A percentile compares a stretch with the other conserved stretches of the same genome.
phyloP scores from a whole-genome alignment of 2,329 filamentous ascomycete genomes.

The Diplocarpon mali region DNA sequence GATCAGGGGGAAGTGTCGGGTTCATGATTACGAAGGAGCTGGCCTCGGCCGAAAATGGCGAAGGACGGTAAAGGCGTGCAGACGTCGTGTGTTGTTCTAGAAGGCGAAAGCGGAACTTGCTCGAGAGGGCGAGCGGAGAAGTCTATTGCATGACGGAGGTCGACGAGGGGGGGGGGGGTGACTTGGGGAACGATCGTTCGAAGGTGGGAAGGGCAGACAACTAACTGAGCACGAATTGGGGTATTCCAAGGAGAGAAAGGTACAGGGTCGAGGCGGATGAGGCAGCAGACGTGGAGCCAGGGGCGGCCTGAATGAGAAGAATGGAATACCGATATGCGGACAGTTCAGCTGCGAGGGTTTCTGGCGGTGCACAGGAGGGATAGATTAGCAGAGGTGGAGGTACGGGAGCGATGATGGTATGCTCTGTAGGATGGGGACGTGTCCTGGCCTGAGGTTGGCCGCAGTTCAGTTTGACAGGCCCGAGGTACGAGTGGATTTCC shows the following conservation, averaged over 20 bases:
- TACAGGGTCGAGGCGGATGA: constrained; percentile 1
- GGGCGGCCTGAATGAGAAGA: background rate
- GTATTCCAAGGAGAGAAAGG: constrained; percentile 8
- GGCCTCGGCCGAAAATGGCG: constrained; percentile 11
- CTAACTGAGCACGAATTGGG: too few relatives aligned
- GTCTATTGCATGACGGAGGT: constrained; percentile 17
- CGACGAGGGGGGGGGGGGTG: background rate
- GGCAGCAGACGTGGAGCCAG: background rate
- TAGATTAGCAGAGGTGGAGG: constrained; percentile 3
- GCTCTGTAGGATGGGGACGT: constrained; percentile 6
- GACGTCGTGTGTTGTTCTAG: background rate
- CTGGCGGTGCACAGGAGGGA: background rate
- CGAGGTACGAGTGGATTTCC: background rate
- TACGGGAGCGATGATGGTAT: constrained; percentile 1
- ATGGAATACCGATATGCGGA: background rate
- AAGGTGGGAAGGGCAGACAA: background rate
- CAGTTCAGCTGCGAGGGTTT: background rate
- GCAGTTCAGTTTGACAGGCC: background rate
- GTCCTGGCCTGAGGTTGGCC: constrained; percentile 8
- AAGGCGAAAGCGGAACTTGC: constrained; percentile 5
- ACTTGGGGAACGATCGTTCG: background rate
- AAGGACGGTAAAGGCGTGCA: constrained; percentile 8
- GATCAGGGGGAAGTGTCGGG: constrained; percentile 41
- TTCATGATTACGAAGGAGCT: constrained; percentile 15
- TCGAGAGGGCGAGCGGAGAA: constrained; percentile 11